Base-by-base conservation (phyloP, 257 asterid genomes). In the Gardenia jasminoides region DNA sequence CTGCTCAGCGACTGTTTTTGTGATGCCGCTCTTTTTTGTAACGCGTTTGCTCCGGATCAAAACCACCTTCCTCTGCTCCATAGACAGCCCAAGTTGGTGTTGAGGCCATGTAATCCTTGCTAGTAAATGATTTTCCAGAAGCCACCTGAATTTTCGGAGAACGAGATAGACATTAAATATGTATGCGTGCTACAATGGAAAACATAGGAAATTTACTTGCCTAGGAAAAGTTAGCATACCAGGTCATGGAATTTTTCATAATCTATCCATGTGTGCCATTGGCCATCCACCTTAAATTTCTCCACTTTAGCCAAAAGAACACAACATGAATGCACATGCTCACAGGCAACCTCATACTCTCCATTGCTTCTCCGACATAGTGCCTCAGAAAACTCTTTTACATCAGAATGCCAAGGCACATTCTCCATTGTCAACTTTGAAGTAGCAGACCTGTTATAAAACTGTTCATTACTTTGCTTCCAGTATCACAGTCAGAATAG, bases 371-470 rank as follows among this genome's bases (percentile, higher is more conserved):
- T 96, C 78, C 69, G 84, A 81, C 92, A 90, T 79, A 96, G 81
- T 41, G 97, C 96, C 84, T 92, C 98, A 0, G 98, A 96, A 77
- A 96, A 96, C 61, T 87, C 94, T 79, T 91, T 90, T 67, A 95
- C 99, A 85, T 96, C 99, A 76, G 92, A 13, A 88, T 96, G 99
- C 99, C 98, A 93, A 2, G 99, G 99, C 33, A 96, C 99, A 79
- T 96, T 96, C 89, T 92, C 99, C 99, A 93, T 96, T 19, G 98
- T 95, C 83, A 95, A 81, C 85, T 96, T 96, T 24, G 99, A 96
- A 50, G 99, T 96, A 75, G 99, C 98, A 66, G 99, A 82, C 87
- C 98, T 93, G 92, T 77, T 61, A 81, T 16, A 30, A 54, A 43
- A 16, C 43, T 22, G 12, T 48, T 50, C 66, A 30, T n/a, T 54